Evolutionary conservation across 23 red algal species (phyloP), one percentile per base, ranked within the genome.

Genomic region (Gracilaria caudata): DNA sequence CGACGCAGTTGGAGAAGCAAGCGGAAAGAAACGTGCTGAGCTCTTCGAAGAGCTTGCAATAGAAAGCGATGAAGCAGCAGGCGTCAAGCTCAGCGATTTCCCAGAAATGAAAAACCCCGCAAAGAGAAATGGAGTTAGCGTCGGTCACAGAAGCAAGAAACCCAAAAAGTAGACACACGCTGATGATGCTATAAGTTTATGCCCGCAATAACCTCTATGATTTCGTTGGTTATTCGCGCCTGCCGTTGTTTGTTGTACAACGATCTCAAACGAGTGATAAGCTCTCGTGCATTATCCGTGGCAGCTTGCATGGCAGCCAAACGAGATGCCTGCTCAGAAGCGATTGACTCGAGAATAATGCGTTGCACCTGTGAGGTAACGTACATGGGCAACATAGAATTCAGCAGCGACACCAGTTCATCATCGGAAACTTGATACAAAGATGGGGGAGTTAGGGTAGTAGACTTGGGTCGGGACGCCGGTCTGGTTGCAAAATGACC

Each of bases 171-270:
- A 75, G 37, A 75, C 16, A 49, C 37, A 47, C 70, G n/a, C n/a
- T n/a, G 24, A 49, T 49, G 25, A n/a, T 49, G 21, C 19, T 75
- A 75, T 11, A 7, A 3, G 70, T 75, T 75, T 75, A 47, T 61
- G 49, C 75, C 75, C 47, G 72, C 54, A 51, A 65, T 32, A 35
- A 89, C 72, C 30, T 89, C 85, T 45, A 98, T 85, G 14, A 98
- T 64, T 79, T 98, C 95, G 41, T 87, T 79, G 46, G 95, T 98
- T 74, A 98, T 98, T 86, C 87, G 51, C 29, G 90, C 90, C 60
- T 98, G 95, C 51, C 95, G 76, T 68, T 86, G 80, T 37, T 93
- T 92, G 73, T 98, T 94, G 80, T 98, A 98, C 29, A 73, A 60
- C 23, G 80, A 59, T 37, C 78, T 82, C n/a, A 98, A 70, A 30